phyloP scores from a whole-genome alignment of 1,139 yeast genomes.

The Zhuliangozyma parablackwelliae region DNA sequence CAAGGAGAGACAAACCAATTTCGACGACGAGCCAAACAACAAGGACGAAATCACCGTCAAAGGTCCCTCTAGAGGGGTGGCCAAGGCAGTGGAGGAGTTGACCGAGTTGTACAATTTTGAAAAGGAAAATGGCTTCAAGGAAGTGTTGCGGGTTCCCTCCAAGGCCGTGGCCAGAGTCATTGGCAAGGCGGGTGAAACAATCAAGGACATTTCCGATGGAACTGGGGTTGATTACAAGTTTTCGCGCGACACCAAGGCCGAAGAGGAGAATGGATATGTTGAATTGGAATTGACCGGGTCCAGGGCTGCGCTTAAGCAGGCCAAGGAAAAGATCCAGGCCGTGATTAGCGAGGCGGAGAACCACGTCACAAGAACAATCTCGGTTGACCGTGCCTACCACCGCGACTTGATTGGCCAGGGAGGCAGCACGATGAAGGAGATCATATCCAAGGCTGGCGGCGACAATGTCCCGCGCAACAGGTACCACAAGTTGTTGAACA shows the following conservation, averaged over 20 bases:
- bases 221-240: constrained; percentile 74
- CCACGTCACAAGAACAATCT: constrained; percentile 54
- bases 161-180: constrained; percentile 78
- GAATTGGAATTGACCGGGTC: constrained; percentile 78
- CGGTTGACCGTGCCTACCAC: constrained; percentile 76
- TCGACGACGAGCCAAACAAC: constrained; percentile 33
- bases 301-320: constrained; percentile 72
- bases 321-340: constrained; percentile 56
- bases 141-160: constrained; percentile 60
- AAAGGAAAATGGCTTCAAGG: constrained; percentile 75
- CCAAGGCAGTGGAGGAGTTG: constrained; percentile 82
- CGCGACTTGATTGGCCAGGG: constrained; percentile 77
- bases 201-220: constrained; percentile 78
- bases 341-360: constrained; percentile 69
- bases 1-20: constrained; percentile 24
- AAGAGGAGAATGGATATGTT: constrained; percentile 41
- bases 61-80: constrained; percentile 91
- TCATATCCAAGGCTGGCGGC: constrained; percentile 79
- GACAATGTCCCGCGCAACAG: constrained; percentile 43
- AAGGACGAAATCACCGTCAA: constrained; percentile 71
- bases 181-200: constrained; percentile 83
- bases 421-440: constrained; percentile 72
- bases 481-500: constrained; percentile 57
- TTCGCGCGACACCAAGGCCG: constrained; percentile 42
- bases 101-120: constrained; percentile 82